These are phyloP conservation scores for Neurospora intermedia DNA, from an alignment of 495 filamentous ascomycete genomes.

Conservation along the genomic window DNA sequence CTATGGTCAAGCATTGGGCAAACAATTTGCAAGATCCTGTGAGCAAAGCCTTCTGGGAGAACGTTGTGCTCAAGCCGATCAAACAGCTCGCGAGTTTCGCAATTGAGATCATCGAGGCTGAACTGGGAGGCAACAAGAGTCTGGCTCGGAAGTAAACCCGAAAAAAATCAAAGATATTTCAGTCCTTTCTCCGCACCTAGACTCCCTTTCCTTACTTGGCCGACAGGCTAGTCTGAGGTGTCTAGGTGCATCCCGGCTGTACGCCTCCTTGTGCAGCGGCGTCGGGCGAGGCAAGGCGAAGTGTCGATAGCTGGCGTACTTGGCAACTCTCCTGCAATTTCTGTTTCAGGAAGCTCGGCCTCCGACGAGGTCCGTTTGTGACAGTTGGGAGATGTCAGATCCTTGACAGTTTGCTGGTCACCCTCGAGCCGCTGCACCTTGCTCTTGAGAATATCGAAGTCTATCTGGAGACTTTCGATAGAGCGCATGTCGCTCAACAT, in stretches of 20 bases:
- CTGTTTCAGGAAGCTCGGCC: neutral
- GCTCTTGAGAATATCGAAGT: constrained; percentile 28
- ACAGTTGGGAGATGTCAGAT: neutral
- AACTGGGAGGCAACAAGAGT: constrained; percentile 12
- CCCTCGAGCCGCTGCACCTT: constrained; percentile 22
- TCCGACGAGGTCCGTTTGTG: constrained; percentile 8
- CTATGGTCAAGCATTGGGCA: constrained; percentile 25
- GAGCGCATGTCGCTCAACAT: constrained; percentile 18
- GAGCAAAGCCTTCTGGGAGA: constrained; percentile 25
- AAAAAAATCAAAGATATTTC: neutral
- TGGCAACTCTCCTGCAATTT: neutral
- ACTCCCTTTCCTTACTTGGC: neutral
- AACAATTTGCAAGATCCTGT: constrained; percentile 21
- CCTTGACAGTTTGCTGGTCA: neutral
- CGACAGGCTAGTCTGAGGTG: neutral
- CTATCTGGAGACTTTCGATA: constrained; percentile 30
- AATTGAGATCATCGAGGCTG: constrained; percentile 22
- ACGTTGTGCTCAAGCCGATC: constrained; percentile 25
- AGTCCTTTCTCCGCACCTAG: neutral
- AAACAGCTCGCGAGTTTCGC: constrained; percentile 25
- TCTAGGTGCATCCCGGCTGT: fast-evolving
- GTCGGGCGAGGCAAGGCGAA: neutral
- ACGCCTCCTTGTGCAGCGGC: neutral
- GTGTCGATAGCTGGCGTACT: neutral
- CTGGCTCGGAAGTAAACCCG: neutral